Evolutionary conservation across 768 basidiomycete genomes (phyloP).

Genomic region (Mycena vulgaris): DNA sequence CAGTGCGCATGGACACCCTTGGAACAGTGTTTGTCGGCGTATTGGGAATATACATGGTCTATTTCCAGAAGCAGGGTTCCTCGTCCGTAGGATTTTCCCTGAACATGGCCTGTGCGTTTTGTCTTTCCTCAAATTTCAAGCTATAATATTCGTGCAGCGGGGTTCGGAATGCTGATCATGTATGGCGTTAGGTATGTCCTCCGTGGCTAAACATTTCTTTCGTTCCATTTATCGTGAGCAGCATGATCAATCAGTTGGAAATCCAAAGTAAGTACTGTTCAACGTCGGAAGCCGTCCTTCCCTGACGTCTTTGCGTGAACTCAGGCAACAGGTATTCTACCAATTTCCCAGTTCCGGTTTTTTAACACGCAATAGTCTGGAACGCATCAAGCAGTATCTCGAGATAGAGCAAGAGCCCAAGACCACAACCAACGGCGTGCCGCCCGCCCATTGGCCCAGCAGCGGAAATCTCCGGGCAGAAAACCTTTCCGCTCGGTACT

Average conservation of each 20-base stretch:
- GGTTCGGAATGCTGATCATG: slow-evolving; percentile 70
- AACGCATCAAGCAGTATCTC: slow-evolving; percentile 81
- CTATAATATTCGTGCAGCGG: slow-evolving; percentile 49
- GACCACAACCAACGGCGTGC: slow-evolving; percentile 56
- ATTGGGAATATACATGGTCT: slow-evolving; percentile 71
- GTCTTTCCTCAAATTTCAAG: slow-evolving; percentile 52
- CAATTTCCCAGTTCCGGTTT: background rate
- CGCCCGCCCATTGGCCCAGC: slow-evolving; percentile 79
- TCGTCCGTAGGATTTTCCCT: slow-evolving; percentile 67
- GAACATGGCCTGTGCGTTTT: slow-evolving; percentile 62
- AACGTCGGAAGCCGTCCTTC: background rate
- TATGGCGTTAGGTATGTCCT: slow-evolving; percentile 54
- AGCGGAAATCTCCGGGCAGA: slow-evolving; percentile 70
- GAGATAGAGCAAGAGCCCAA: slow-evolving; percentile 71
- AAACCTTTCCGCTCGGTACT: slow-evolving; percentile 69
- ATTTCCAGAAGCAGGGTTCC: slow-evolving; percentile 57
- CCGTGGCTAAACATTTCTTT: background rate
- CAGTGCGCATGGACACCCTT: slow-evolving; percentile 70
- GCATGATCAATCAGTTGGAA: slow-evolving; percentile 59
- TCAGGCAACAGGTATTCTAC: slow-evolving; percentile 57
- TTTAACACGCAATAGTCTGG: slow-evolving; percentile 54
- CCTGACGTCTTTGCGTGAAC: slow-evolving; percentile 48
- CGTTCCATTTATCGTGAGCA: background rate
- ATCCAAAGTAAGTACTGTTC: slow-evolving; percentile 54
- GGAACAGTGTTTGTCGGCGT: slow-evolving; percentile 69